A percentile compares a stretch with the other conserved stretches of the same genome.
Conservation (phyloP, 805 yeast species). For the Pichia manshurica region DNA sequence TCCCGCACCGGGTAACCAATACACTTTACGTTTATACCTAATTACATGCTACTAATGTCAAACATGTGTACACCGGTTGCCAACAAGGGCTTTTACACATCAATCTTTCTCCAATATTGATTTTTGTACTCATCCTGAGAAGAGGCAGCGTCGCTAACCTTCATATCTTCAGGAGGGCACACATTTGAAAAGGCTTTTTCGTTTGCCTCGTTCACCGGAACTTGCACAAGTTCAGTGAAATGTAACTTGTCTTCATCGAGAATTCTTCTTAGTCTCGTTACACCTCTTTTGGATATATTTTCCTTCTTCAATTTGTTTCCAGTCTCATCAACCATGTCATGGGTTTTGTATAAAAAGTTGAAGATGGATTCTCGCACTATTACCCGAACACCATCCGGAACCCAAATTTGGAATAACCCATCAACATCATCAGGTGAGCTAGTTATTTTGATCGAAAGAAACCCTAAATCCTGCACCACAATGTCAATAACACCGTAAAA, state of each 20-base stretch:
- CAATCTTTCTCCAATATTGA: slow-evolving; percentile 20
- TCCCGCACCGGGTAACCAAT: slow-evolving; percentile 6
- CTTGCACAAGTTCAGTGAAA: slow-evolving; percentile 20
- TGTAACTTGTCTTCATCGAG: slow-evolving; percentile 19
- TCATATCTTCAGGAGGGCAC: slow-evolving; percentile 12
- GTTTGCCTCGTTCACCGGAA: slow-evolving; percentile 14
- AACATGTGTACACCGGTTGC: too few species aligned
- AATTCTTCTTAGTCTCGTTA: slow-evolving; percentile 11
- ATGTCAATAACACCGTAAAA: slow-evolving; percentile 62
- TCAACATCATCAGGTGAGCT: slow-evolving; percentile 31
- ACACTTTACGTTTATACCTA: background rate
- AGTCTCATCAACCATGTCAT: slow-evolving; percentile 13
- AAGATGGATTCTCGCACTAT: slow-evolving; percentile 39
- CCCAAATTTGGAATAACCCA: slow-evolving; percentile 42
- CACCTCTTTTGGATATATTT: slow-evolving; percentile 14
- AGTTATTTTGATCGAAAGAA: slow-evolving; percentile 53
- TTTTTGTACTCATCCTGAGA: slow-evolving; percentile 24
- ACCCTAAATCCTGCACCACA: slow-evolving; percentile 62
- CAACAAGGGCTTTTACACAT: background rate
- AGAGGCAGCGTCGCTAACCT: background rate
- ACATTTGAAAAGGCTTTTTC: slow-evolving; percentile 16
- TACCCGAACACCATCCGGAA: slow-evolving; percentile 51
- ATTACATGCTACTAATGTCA: background rate
- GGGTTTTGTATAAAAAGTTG: slow-evolving; percentile 24
- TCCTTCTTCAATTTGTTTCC: slow-evolving; percentile 17